Evolutionary conservation across 139 green algal genomes (phyloP).

Genomic region (Chlorella sp.): DNA sequence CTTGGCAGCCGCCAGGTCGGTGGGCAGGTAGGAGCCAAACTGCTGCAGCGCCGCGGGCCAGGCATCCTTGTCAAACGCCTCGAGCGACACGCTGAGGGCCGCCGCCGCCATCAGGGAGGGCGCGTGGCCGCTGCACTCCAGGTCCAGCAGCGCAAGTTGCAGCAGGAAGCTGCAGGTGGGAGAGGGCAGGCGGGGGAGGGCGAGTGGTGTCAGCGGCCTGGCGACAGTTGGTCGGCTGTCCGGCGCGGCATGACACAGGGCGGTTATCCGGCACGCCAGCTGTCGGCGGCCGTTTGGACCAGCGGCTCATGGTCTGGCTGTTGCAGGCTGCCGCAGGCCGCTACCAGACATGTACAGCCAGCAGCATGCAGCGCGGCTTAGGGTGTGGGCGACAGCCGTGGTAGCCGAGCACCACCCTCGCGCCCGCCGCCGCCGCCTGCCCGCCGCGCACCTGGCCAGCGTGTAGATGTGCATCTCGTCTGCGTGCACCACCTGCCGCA

Average conservation of each 20-base stretch:
- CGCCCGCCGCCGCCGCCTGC: background rate
- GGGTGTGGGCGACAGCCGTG: no score
- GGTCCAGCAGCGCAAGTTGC: constrained; percentile 63
- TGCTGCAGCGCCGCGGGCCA: constrained; percentile 58
- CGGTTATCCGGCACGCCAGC: no score
- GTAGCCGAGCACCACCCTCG: no score
- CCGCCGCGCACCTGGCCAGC: constrained; percentile 48
- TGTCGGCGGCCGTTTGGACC: no score
- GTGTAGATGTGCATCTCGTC: constrained; percentile 74
- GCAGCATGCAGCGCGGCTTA: no score
- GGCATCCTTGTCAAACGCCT: constrained; percentile 46
- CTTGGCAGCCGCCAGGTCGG: constrained; percentile 39
- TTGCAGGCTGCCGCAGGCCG: no score
- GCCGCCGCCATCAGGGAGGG: constrained; percentile 54
- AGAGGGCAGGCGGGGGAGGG: background rate
- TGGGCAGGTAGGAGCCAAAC: constrained; percentile 53
- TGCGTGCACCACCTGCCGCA: constrained; percentile 21
- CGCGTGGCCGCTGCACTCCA: constrained; percentile 30
- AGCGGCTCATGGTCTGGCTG: no score
- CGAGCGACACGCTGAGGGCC: constrained; percentile 51
- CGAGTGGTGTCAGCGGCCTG: background rate
- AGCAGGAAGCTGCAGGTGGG: constrained; percentile 60
- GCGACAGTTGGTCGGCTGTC: no score
- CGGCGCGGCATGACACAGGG: no score
- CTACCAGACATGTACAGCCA: no score